phyloP scores from a whole-genome alignment of 73 alveolate genomes.

The Breviolum minutum region DNA sequence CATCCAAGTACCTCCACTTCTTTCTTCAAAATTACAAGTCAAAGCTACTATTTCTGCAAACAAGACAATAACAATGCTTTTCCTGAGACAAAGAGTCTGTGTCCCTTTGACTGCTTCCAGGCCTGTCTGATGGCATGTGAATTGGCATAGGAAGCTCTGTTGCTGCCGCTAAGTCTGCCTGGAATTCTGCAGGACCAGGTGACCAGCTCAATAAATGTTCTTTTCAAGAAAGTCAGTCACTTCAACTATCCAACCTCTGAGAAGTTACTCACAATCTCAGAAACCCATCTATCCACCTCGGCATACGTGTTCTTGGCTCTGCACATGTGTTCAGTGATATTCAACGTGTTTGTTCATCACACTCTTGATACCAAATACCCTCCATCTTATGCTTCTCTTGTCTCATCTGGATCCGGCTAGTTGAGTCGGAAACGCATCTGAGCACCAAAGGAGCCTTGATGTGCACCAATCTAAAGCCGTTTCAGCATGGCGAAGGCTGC shows the following conservation, averaged over 20 bases:
- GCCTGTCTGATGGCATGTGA: conserved; percentile 93
- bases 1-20: conserved; percentile 67
- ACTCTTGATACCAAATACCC: neutral
- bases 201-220: neutral
- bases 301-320: neutral
- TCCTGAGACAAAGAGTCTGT: neutral
- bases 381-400: no score
- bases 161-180: neutral
- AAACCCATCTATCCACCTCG: conserved; percentile 66
- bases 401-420: no score
- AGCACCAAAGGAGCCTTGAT: conserved; percentile 63
- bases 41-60: neutral
- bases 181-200: neutral
- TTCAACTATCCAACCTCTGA: neutral
- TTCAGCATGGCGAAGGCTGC: neutral
- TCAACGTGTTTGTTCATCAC: neutral
- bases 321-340: neutral
- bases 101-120: neutral
- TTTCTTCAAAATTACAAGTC: neutral
- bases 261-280: conserved; percentile 45
- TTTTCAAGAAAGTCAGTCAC: neutral
- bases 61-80: neutral
- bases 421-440: conserved; percentile 32
- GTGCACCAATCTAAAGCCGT: neutral
- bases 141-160: conserved; percentile 69